phyloP scores from a whole-genome alignment of 108 stramenopile genomes.

The Chaetoceros muelleri region DNA sequence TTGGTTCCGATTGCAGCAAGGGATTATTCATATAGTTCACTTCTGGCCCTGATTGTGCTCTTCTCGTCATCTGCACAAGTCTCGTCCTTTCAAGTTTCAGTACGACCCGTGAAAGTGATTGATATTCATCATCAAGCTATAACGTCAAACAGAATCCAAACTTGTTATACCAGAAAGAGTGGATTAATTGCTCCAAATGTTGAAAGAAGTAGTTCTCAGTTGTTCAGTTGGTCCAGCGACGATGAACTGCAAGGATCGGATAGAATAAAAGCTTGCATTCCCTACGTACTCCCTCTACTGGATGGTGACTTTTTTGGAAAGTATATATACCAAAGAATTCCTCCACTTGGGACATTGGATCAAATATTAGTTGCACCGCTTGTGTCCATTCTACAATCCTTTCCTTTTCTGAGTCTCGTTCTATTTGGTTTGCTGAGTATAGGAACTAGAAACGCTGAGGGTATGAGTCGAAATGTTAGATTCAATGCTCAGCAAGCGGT shows the following conservation, averaged over 20 bases:
- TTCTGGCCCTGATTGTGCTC: no score
- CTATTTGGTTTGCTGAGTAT: constrained; percentile 58
- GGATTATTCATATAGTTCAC: no score
- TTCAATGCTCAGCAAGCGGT: constrained; percentile 82
- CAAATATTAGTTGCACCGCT: constrained; percentile 47
- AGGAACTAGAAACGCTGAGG: constrained; percentile 37
- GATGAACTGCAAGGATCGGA: constrained; percentile 25
- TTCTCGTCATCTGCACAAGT: no score
- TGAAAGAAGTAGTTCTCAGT: no score
- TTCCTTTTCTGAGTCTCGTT: constrained; percentile 48
- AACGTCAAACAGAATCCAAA: no score
- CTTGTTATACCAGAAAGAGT: no score
- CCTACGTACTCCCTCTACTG: constrained; percentile 33
- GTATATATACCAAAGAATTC: constrained; percentile 66
- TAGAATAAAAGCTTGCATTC: constrained; percentile 30
- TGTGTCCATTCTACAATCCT: constrained; percentile 20
- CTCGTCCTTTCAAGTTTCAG: no score
- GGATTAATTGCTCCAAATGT: no score
- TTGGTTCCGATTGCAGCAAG: no score
- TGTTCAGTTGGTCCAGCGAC: constrained; percentile 21
- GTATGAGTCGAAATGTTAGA: constrained; percentile 47
- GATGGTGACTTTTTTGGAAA: constrained; percentile 58
- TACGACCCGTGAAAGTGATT: no score
- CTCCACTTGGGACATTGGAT: constrained; percentile 46
- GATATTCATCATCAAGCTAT: no score